Evolutionary conservation across 768 basidiomycete species (phyloP), one percentile per base, ranked within the genome.

Genomic region (Porphyrellus cyaneotinctus): DNA sequence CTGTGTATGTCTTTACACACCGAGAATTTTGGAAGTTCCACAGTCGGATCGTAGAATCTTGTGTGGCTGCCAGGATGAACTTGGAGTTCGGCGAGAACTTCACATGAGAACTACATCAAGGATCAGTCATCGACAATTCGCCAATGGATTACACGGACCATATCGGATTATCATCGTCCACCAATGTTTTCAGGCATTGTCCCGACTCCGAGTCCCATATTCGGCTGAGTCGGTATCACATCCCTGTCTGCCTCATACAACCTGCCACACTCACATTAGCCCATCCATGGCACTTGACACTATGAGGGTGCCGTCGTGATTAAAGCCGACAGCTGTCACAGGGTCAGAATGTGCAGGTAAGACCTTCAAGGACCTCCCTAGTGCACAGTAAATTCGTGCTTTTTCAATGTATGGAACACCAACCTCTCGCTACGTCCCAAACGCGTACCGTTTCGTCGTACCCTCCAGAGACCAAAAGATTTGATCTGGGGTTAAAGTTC

Each of bases 201-300:
- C 95, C 97, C 4, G 95, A 95, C 50, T 94, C 85, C 0, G 91
- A 86, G 64, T 99, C 95, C 97, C 97, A 99, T 53, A 98, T 83
- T 52, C 97, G 95, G 65, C 95, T 99, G 49, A 24, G 31, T 10
- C n/a, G 14, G 23, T 15, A 49, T 57, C 38, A 61, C 2, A 36
- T 20, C 20, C 36, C 43, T 43, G 39, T 31, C 38, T 49, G 22
- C 3, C 35, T 47, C 37, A 54, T 36, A 30, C 38, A 51, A 33
- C 3, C 15, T 11, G 22, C 5, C 2, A 38, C 9, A 72, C 87
- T 70, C 58, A 97, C 97, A 98, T 95, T 38, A 98, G 72, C 6
- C 95, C 97, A 69, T 99, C 97, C 87, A 94, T 95, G 12, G 93
- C 91, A 60, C 90, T 91, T 17, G 93, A 95, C 3, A 92, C 88